These are phyloP conservation scores for Aquilaria agallochum DNA, from an alignment of 441 rosid genomes.

Conservation along the genomic window DNA sequence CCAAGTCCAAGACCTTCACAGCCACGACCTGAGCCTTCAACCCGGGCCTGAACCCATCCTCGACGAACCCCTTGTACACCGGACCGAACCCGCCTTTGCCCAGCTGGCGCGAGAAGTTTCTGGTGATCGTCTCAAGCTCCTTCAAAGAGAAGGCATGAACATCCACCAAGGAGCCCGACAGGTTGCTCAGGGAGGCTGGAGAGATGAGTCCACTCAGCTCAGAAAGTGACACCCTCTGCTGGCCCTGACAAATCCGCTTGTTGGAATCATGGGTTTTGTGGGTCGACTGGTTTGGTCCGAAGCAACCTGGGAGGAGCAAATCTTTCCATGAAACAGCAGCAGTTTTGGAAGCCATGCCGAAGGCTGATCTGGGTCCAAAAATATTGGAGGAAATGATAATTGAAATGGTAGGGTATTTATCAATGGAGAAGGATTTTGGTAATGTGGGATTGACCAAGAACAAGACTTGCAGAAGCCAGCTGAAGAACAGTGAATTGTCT, in stretches of 20 bases:
- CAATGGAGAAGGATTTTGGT: too few species aligned
- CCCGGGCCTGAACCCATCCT: constrained; percentile 30
- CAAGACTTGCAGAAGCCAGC: too few species aligned
- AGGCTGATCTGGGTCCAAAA: too few species aligned
- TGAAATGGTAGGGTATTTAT: too few species aligned
- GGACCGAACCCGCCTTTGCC: constrained; percentile 47
- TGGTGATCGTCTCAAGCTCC: constrained; percentile 30
- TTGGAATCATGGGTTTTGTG: constrained; percentile 17
- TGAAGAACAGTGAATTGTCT: too few species aligned
- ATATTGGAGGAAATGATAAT: too few species aligned
- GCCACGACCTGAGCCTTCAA: constrained; percentile 37
- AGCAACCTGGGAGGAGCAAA: constrained; percentile 19
- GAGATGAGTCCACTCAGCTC: constrained; percentile 25
- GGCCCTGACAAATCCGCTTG: too few species aligned
- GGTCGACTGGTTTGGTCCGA: constrained; percentile 9
- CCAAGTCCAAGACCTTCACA: constrained; percentile 32
- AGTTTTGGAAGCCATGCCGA: too few species aligned
- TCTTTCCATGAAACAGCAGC: constrained; percentile 5
- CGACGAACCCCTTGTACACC: constrained; percentile 37
- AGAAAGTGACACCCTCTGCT: constrained; percentile 25
- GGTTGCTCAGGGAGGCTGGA: constrained; percentile 15
- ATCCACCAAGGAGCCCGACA: constrained; percentile 27
- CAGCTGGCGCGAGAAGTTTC: constrained; percentile 18
- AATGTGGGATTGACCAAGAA: too few species aligned
- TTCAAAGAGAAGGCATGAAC: constrained; percentile 30